phyloP scores from a whole-genome alignment of 768 basidiomycete genomes.

The Lactifluus rugatus region DNA sequence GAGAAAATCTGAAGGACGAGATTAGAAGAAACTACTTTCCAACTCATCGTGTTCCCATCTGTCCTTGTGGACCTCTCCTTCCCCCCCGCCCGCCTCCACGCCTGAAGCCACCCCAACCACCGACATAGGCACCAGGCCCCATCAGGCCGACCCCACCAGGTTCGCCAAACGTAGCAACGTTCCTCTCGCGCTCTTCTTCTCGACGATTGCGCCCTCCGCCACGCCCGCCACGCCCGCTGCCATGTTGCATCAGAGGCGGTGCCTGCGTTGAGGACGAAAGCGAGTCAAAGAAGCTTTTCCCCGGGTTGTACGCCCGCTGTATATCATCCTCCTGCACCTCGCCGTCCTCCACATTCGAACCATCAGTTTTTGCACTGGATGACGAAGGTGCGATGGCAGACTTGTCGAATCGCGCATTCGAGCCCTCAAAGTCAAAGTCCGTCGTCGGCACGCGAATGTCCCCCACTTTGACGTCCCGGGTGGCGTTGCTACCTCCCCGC shows the following conservation, averaged over 20 bases:
- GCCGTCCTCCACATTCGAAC: constrained; percentile 28
- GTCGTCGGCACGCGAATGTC: constrained; percentile 54
- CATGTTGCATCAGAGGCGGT: constrained; percentile 27
- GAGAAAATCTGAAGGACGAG: background rate
- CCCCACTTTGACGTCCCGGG: constrained; percentile 24
- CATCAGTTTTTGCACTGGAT: constrained; percentile 22
- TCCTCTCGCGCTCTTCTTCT: constrained; percentile 77
- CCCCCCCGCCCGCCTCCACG: constrained; percentile 37
- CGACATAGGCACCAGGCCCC: constrained; percentile 72
- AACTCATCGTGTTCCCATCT: constrained; percentile 15
- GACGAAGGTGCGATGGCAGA: constrained; percentile 34
- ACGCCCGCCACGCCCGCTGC: constrained; percentile 37
- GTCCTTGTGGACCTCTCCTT: constrained; percentile 26
- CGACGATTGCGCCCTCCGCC: constrained; percentile 56
- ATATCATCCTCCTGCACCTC: constrained; percentile 30
- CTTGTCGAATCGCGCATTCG: constrained; percentile 79
- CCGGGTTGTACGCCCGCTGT: constrained; percentile 56
- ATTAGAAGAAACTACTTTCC: background rate
- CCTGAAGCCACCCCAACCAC: constrained; percentile 67
- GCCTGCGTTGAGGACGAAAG: constrained; percentile 40
- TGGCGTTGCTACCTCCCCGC: constrained; percentile 4
- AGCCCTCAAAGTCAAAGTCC: constrained; percentile 74
- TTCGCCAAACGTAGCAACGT: constrained; percentile 83
- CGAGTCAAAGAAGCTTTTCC: constrained; percentile 76
- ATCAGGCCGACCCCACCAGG: constrained; percentile 69